phyloP scores from a whole-genome alignment of 2,329 filamentous ascomycete genomes.

The Endothia cerciana region DNA sequence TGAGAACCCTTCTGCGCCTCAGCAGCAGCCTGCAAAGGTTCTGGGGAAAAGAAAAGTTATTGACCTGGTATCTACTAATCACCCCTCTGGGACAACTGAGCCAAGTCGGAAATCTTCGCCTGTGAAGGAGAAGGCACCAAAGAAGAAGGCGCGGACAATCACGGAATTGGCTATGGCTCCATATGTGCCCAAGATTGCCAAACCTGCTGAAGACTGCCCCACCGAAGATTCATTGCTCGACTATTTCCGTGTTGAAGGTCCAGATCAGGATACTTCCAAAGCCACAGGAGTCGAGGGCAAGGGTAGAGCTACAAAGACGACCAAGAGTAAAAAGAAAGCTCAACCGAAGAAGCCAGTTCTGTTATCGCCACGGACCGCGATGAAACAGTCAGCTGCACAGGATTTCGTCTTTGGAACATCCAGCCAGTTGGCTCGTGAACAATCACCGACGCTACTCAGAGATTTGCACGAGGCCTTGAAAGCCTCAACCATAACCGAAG shows the following conservation, averaged over 20 bases:
- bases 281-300: conserved; percentile 33
- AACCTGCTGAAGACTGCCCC: conserved; percentile 38
- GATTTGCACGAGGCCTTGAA: conserved; percentile 66
- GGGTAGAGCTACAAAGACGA: conserved; percentile 46
- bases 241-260: conserved; percentile 46
- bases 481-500: conserved; percentile 54
- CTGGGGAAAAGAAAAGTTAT: conserved; percentile 61
- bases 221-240: conserved; percentile 47
- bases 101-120: conserved; percentile 35
- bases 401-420: conserved; percentile 86
- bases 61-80: conserved; percentile 48
- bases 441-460: conserved; percentile 68
- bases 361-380: conserved; percentile 70
- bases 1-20: conserved; percentile 21
- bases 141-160: conserved; percentile 76
- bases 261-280: conserved; percentile 39
- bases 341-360: conserved; percentile 53
- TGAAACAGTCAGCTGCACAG: conserved; percentile 68
- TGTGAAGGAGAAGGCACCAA: conserved; percentile 56
- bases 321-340: conserved; percentile 44
- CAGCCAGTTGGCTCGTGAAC: conserved; percentile 76
- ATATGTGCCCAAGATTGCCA: conserved; percentile 52
- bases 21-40: conserved; percentile 38
- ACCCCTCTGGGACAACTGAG: conserved; percentile 32
- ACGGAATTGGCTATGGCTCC: conserved; percentile 77